phyloP scores from a whole-genome alignment of 2,329 filamentous ascomycete species.

The Beauveria rudraprayagi region DNA sequence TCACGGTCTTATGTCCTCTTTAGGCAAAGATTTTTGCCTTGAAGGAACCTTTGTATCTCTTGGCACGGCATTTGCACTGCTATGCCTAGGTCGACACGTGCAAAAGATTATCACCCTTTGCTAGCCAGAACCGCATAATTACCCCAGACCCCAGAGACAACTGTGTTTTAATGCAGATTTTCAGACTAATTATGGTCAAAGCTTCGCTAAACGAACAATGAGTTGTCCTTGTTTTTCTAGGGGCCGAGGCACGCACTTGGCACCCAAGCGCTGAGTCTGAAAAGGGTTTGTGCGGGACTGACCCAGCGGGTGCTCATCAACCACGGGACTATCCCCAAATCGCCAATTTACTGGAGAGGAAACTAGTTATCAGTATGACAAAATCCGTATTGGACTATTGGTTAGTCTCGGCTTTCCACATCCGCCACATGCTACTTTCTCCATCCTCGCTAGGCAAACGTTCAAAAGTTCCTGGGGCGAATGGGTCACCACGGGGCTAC shows the following conservation, averaged over 20 bases:
- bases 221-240: not conserved
- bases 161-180: too few species aligned
- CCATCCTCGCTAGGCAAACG: not conserved
- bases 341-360: not conserved
- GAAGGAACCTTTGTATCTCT: not conserved
- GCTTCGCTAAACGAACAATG: not conserved
- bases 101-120: not conserved
- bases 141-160: too few species aligned
- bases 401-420: not conserved
- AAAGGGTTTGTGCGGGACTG: not conserved
- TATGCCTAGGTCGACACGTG: not conserved
- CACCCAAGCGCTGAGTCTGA: not conserved
- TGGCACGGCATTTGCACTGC: not conserved
- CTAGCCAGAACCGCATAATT: not conserved
- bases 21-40: not conserved
- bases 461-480: not conserved
- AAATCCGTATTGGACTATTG: not conserved
- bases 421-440: not conserved
- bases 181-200: too few species aligned
- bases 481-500: not conserved
- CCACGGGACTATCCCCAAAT: not conserved
- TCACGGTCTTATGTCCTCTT: not conserved
- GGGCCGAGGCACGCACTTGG: too few species aligned
- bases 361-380: not conserved
- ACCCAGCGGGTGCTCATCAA: too few species aligned